Evolutionary conservation across 2,329 filamentous ascomycete genomes (phyloP).

Genomic region (Neopestalotiopsis rosae): DNA sequence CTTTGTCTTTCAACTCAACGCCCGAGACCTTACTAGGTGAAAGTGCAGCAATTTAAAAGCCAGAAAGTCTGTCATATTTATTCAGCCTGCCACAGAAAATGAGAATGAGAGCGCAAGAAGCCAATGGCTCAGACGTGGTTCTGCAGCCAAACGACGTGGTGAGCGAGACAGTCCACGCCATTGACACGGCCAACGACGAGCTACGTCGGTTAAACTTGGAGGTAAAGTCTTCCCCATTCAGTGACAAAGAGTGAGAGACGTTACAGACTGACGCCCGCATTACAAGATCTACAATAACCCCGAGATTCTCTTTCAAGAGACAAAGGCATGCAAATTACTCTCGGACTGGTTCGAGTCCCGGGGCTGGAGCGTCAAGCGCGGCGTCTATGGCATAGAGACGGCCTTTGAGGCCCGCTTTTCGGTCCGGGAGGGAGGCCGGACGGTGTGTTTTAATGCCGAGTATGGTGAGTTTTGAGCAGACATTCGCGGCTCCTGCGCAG

Average conservation of each 20-base stretch:
- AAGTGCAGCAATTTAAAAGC: too few relatives aligned
- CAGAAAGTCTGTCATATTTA: too few relatives aligned
- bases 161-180: not conserved
- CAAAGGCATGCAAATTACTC: conserved; percentile 10
- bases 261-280: not conserved
- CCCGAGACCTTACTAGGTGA: too few relatives aligned
- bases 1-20: too few relatives aligned
- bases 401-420: conserved; percentile 13
- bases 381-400: conserved; percentile 11
- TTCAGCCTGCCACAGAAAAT: not conserved
- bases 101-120: not conserved
- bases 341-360: conserved; percentile 7
- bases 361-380: conserved; percentile 7
- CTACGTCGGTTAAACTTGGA: conserved; percentile 10
- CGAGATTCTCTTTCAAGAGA: conserved; percentile 15
- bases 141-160: not conserved
- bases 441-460: conserved; percentile 7
- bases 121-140: not conserved
- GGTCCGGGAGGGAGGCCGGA: not conserved
- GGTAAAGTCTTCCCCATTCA: not conserved
- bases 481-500: not conserved
- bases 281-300: conserved; percentile 14
- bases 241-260: not conserved
- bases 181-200: conserved; percentile 12
- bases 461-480: not conserved